Conservation (phyloP, 2,329 filamentous ascomycete genomes). For the Diplodia mutila region DNA sequence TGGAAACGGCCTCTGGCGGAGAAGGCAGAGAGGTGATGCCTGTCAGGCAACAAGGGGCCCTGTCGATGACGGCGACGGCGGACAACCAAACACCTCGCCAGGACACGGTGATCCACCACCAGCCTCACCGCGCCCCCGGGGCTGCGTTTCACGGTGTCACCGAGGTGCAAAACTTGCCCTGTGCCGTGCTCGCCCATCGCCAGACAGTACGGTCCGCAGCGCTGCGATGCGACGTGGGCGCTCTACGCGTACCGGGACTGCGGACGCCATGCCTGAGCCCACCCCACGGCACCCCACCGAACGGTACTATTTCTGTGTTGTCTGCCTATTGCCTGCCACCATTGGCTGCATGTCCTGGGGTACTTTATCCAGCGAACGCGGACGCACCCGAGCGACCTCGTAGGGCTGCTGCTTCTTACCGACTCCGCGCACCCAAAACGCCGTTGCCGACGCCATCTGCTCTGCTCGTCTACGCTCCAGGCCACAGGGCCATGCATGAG, state of each 20-base stretch:
- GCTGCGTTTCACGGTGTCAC: conserved; percentile 3
- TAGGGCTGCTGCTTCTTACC: conserved; percentile 13
- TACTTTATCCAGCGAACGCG: neutral
- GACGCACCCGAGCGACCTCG: neutral
- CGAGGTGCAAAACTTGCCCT: neutral
- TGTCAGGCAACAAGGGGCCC: conserved; percentile 3
- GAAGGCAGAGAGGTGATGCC: conserved; percentile 10
- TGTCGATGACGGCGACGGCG: neutral
- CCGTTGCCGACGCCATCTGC: neutral
- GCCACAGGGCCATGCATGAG: neutral
- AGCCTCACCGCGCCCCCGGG: neutral
- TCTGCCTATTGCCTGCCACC: neutral
- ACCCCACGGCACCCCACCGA: conserved; percentile 9
- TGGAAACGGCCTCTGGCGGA: neutral
- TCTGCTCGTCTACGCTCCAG: conserved; percentile 5
- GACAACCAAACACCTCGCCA: neutral
- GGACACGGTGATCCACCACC: neutral
- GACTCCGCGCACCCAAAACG: neutral
- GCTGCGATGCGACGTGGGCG: neutral
- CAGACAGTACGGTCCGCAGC: neutral
- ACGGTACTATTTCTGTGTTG: neutral
- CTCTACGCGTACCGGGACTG: neutral
- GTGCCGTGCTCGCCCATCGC: neutral
- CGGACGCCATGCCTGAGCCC: neutral
- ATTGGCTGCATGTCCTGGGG: conserved; percentile 7